Evolutionary conservation across 2,329 filamentous ascomycete species (phyloP).

Genomic region (Pyrenochaeta sp.): DNA sequence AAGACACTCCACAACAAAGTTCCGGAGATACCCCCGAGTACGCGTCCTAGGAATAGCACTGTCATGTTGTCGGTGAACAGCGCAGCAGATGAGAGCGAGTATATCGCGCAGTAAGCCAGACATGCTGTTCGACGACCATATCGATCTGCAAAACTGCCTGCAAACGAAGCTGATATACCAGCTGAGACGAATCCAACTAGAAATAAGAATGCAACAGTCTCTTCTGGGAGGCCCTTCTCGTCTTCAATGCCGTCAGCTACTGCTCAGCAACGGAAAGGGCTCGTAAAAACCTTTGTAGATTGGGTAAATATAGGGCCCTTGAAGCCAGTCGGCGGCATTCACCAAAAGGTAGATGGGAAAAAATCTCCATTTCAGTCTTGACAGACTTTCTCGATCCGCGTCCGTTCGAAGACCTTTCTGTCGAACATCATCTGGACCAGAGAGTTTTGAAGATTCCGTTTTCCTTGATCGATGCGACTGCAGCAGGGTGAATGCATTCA

Average conservation of each 20-base stretch:
- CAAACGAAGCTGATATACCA: slow-evolving; percentile 57
- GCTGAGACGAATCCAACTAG: slow-evolving; percentile 58
- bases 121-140: slow-evolving; percentile 62
- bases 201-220: slow-evolving; percentile 50
- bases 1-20: slow-evolving; percentile 67
- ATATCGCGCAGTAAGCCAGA: slow-evolving; percentile 62
- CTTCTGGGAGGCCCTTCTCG: slow-evolving; percentile 56
- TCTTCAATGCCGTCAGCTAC: slow-evolving; percentile 32
- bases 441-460: slow-evolving; percentile 8
- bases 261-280: not conserved
- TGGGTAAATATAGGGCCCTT: slow-evolving; percentile 60
- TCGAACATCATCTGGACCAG: slow-evolving; percentile 28
- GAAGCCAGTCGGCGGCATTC: slow-evolving; percentile 57
- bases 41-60: slow-evolving; percentile 60
- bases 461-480: slow-evolving; percentile 34
- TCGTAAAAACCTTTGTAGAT: slow-evolving; percentile 54
- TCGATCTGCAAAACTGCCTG: slow-evolving; percentile 59
- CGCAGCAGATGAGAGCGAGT: slow-evolving; percentile 61
- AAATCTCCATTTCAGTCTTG: slow-evolving; percentile 51
- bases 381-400: slow-evolving; percentile 36
- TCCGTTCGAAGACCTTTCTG: slow-evolving; percentile 32
- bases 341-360: slow-evolving; percentile 55
- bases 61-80: slow-evolving; percentile 57
- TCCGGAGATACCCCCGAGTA: slow-evolving; percentile 63
- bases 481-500: slow-evolving; percentile 36